Evolutionary conservation across 768 basidiomycete genomes (phyloP).

Genomic region (Leccinum uliginosum): DNA sequence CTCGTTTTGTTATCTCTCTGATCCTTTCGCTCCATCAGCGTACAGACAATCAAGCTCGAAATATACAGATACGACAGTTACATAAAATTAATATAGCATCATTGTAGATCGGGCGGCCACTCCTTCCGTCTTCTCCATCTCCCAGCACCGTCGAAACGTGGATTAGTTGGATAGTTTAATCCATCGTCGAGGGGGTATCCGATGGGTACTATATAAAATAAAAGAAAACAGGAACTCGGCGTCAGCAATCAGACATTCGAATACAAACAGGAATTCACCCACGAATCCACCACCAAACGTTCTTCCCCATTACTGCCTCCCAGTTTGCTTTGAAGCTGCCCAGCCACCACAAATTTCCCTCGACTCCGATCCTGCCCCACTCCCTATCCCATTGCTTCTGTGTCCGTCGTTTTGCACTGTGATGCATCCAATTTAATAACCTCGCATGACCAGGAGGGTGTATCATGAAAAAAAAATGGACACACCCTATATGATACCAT

Average conservation of each 20-base stretch:
- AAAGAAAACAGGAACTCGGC: slow-evolving; percentile 4
- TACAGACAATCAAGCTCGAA: neutral
- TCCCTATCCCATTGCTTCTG: slow-evolving; percentile 64
- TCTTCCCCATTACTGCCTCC: slow-evolving; percentile 78
- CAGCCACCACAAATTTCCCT: slow-evolving; percentile 86
- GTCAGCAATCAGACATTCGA: neutral
- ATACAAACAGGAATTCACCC: slow-evolving; percentile 32
- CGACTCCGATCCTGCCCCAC: slow-evolving; percentile 71
- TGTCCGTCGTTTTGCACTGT: slow-evolving; percentile 48
- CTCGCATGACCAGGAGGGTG: slow-evolving; percentile 1
- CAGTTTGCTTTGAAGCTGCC: slow-evolving; percentile 62
- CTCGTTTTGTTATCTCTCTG: neutral
- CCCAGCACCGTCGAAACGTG: slow-evolving; percentile 68
- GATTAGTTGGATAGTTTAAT: slow-evolving; percentile 60
- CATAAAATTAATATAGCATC: slow-evolving; percentile 21
- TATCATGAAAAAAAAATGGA: too few relatives aligned
- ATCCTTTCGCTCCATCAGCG: neutral
- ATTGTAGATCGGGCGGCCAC: slow-evolving; percentile 67
- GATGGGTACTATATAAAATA: slow-evolving; percentile 36
- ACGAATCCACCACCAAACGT: slow-evolving; percentile 74
- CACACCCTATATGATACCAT: slow-evolving; percentile 55
- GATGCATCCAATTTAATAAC: neutral
- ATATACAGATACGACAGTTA: neutral
- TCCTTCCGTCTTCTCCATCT: slow-evolving; percentile 60
- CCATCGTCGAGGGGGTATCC: slow-evolving; percentile 59